Percentiles rank a stretch among this genome's conserved stretches.
These are phyloP conservation scores for Phaeosphaeria sp. DNA, from an alignment of 2,329 filamentous ascomycete genomes.

Conservation along the genomic window DNA sequence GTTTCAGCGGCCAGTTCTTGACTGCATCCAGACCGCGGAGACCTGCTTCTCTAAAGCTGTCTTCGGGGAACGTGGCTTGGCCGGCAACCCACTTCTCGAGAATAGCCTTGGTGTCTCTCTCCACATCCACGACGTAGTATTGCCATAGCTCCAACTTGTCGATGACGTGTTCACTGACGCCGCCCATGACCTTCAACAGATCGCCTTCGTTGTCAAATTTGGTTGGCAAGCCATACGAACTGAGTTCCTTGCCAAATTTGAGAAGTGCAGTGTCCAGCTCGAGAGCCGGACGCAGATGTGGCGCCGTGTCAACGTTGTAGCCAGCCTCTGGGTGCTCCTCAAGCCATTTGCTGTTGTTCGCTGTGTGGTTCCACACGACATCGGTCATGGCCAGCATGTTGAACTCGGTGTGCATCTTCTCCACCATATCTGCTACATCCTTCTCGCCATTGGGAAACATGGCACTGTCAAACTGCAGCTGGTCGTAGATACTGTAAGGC, in stretches of 20 bases:
- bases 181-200: slow-evolving; percentile 80
- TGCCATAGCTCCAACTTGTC: slow-evolving; percentile 85
- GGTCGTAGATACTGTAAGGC: slow-evolving; percentile 95
- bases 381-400: slow-evolving; percentile 89
- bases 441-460: slow-evolving; percentile 85
- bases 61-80: slow-evolving; percentile 61
- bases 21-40: slow-evolving; percentile 60
- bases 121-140: slow-evolving; percentile 85
- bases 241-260: slow-evolving; percentile 67
- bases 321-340: slow-evolving; percentile 93
- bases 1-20: slow-evolving; percentile 61
- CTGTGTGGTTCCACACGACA: slow-evolving; percentile 97
- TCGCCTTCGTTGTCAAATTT: slow-evolving; percentile 75
- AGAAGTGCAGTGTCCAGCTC: slow-evolving; percentile 80
- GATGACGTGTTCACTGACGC: slow-evolving; percentile 81
- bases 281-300: slow-evolving; percentile 70
- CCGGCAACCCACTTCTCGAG: slow-evolving; percentile 74
- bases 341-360: slow-evolving; percentile 93
- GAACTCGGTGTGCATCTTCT: slow-evolving; percentile 83
- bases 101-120: slow-evolving; percentile 71
- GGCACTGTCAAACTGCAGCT: slow-evolving; percentile 81
- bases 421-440: slow-evolving; percentile 78
- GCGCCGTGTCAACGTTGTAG: slow-evolving; percentile 91
- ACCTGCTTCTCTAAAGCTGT: slow-evolving; percentile 56
- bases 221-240: slow-evolving; percentile 74